A percentile compares a stretch with the other conserved stretches of the same genome.
Conservation (phyloP, 2,329 filamentous ascomycete species). For the Diplodia scrobiculata region DNA sequence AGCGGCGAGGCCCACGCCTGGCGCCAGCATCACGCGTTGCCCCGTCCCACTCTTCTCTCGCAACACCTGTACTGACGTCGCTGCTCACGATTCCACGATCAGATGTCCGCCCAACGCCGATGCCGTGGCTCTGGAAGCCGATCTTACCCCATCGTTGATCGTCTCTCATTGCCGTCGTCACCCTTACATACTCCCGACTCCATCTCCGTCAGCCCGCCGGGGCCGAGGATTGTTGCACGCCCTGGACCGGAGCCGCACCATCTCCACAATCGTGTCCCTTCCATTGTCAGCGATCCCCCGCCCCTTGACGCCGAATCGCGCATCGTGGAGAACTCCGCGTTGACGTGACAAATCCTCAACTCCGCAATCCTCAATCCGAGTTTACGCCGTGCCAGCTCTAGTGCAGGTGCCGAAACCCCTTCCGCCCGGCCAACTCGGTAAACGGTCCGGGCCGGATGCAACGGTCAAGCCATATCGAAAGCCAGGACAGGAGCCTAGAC, state of each 20-base stretch:
- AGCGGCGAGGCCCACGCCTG: neutral
- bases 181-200: neutral
- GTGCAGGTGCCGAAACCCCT: neutral
- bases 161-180: neutral
- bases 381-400: neutral
- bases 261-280: neutral
- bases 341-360: neutral
- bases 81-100: neutral
- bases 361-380: neutral
- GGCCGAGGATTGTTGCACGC: no score
- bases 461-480: neutral
- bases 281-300: neutral
- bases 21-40: constrained; percentile 16
- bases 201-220: neutral
- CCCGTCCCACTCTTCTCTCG: constrained; percentile 2
- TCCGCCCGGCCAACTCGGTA: neutral
- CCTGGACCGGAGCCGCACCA: no score
- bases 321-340: neutral
- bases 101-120: neutral
- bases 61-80: constrained; percentile 5
- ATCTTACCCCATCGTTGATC: neutral
- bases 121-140: neutral
- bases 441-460: neutral
- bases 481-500: no score
- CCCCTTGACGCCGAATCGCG: neutral